Evolutionary conservation across 495 filamentous ascomycete genomes (phyloP).

Genomic region (Rhizodiscina lignyota): DNA sequence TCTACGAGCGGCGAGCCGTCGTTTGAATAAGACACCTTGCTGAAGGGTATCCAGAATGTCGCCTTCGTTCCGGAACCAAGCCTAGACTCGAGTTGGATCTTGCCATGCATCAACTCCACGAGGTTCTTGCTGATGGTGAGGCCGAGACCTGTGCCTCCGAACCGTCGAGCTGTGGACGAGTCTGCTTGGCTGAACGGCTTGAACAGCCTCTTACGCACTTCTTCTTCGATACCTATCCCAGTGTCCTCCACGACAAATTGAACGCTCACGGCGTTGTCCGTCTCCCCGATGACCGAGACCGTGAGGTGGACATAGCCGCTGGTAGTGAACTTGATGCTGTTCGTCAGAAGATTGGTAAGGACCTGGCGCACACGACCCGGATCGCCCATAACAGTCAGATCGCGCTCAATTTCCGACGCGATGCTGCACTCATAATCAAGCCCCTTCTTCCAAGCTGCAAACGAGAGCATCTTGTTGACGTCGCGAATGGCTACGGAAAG

Average conservation of each 20-base stretch:
- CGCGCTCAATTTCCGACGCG: conserved; percentile 10
- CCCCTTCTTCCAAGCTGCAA: conserved; percentile 22
- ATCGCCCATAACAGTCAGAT: conserved; percentile 47
- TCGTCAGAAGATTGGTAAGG: conserved; percentile 71
- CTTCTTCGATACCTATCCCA: conserved; percentile 71
- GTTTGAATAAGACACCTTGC: conserved; percentile 27
- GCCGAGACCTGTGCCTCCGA: conserved; percentile 70
- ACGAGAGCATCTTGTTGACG: conserved; percentile 45
- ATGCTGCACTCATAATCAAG: conserved; percentile 17
- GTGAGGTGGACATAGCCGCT: conserved; percentile 43
- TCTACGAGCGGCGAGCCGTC: conserved; percentile 28
- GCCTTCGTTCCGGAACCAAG: conserved; percentile 44
- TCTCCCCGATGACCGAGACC: conserved; percentile 19
- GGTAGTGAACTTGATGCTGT: conserved; percentile 78
- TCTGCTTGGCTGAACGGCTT: conserved; percentile 79
- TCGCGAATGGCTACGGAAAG: conserved; percentile 56
- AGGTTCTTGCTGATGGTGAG: conserved; percentile 69
- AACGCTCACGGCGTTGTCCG: conserved; percentile 23
- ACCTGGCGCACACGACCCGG: conserved; percentile 67
- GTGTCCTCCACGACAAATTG: conserved; percentile 57
- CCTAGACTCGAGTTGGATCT: conserved; percentile 45
- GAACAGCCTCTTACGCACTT: conserved; percentile 56
- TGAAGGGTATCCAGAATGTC: conserved; percentile 53
- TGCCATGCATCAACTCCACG: conserved; percentile 68
- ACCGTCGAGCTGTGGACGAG: conserved; percentile 53